Percentiles rank a stretch among this genome's conserved stretches.
phyloP scores from a whole-genome alignment of 192 early-diverging fungal species.

The Entomortierella parvispora region DNA sequence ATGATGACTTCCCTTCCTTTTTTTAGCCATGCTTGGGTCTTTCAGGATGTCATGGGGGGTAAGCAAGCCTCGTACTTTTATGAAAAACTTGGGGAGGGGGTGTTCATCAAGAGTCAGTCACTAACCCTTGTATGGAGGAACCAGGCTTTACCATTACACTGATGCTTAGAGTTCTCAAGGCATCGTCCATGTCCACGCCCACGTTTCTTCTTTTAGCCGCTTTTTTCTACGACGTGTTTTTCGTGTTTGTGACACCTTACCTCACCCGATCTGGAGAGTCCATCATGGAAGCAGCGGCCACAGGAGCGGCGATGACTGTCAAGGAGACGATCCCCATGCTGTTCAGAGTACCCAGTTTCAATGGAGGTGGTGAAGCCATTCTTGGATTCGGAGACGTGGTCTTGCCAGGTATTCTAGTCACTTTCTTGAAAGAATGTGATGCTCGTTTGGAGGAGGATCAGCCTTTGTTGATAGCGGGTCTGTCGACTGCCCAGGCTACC shows the following conservation, averaged over 20 bases:
- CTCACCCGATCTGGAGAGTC: conserved; percentile 51
- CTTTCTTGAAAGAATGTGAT: conserved; percentile 48
- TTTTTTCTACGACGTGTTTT: conserved; percentile 55
- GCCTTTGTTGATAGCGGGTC: not conserved
- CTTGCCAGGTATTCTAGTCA: conserved; percentile 50
- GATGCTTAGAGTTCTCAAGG: conserved; percentile 49
- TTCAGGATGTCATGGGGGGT: conserved; percentile 54
- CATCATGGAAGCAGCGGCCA: conserved; percentile 56
- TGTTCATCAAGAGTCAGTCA: no score
- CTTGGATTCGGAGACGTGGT: conserved; percentile 55
- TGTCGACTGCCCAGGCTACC: not conserved
- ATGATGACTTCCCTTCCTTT: not conserved
- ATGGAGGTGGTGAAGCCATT: conserved; percentile 44
- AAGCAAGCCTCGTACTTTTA: not conserved
- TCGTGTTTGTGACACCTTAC: conserved; percentile 54
- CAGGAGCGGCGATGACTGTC: conserved; percentile 52
- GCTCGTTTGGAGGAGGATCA: conserved; percentile 43
- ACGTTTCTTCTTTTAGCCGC: conserved; percentile 45
- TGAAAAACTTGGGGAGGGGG: not conserved
- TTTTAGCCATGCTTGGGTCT: conserved; percentile 47
- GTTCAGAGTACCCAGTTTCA: conserved; percentile 46
- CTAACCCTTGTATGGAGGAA: not conserved
- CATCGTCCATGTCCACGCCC: conserved; percentile 46
- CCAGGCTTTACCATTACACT: conserved; percentile 49
- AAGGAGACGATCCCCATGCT: conserved; percentile 54